Base-by-base conservation (phyloP, 306 rosid genomes). In the Fagus sylvatica region DNA sequence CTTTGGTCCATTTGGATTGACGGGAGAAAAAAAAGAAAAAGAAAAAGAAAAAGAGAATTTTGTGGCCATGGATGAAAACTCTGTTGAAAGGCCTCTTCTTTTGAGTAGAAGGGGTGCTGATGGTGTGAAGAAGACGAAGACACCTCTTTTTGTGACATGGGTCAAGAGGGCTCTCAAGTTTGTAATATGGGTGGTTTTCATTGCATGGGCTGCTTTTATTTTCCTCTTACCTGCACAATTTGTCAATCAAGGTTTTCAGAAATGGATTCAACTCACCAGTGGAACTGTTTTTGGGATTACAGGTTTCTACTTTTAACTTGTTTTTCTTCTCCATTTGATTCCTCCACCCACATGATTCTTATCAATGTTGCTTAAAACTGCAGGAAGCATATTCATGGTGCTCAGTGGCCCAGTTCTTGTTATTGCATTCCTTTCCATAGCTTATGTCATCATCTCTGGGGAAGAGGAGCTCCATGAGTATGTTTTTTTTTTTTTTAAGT, bases 301-400 rank as follows among this genome's bases (percentile, higher is more conserved):
- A 81, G 98, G 98, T 91, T 57, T 16, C 75, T 41, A 33, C 65
- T 51, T 30, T 55, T 12, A 66, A 16, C 72, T 75, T 36, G 6
- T 6, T 42, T 10, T 46, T 46, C 51, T 46, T 30, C 34, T 51
- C 53, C 7, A 0, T 9, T 49, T 5, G 4, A 37, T 57, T 43
- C 4, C 40, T 36, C 15, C 2, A 16, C 37, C 2, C 9, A 13
- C 2, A 0, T 39, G 7, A 36, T 8, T 36, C 7, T 69, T 74
- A 36, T 5, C 46, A 22, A 22, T 22, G 28, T 22, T 56, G 13
- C 68, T 69, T 68, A 55, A 68, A 76, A 69, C 32, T 79, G 80
- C 87, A 94, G 98, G 98, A 80, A 86, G 93, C 83, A 10, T 84
- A 48, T 90, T 94, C 66, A 16, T 92, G 77, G 2, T 88, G 32